These are phyloP conservation scores for Zizania latifolia DNA, from an alignment of 176 grass and related monocot species.

Conservation along the genomic window DNA sequence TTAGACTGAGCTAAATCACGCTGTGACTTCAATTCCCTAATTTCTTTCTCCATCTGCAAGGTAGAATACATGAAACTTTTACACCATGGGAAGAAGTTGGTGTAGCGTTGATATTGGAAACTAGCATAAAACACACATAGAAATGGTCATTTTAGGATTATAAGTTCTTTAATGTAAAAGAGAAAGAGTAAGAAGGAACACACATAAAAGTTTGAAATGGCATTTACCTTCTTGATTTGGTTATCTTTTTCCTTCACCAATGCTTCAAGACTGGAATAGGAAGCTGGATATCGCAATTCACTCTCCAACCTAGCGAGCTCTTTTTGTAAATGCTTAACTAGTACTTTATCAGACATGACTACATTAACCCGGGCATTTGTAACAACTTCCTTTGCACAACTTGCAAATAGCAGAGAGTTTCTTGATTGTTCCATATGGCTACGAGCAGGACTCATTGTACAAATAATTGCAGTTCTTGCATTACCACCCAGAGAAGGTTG, in stretches of 20 bases:
- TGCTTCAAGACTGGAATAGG: slow-evolving; percentile 57
- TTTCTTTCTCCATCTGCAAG: slow-evolving; percentile 92
- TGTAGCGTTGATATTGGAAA: background rate
- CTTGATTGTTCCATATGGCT: slow-evolving; percentile 79
- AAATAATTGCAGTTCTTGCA: slow-evolving; percentile 84
- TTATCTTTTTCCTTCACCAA: slow-evolving; percentile 74
- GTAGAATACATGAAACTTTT: slow-evolving; percentile 23
- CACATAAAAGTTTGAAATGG: background rate
- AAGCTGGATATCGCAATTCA: slow-evolving; percentile 58
- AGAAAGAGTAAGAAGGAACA: background rate
- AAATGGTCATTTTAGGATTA: background rate
- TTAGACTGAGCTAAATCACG: slow-evolving; percentile 70
- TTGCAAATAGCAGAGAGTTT: slow-evolving; percentile 74
- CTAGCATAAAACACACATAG: background rate
- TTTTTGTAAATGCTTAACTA: slow-evolving; percentile 79
- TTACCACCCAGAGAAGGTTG: slow-evolving; percentile 82
- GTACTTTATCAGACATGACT: slow-evolving; percentile 81
- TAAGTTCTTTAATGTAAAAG: background rate
- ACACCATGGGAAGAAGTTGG: background rate
- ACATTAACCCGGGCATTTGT: slow-evolving; percentile 87
- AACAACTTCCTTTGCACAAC: slow-evolving; percentile 86
- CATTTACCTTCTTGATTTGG: slow-evolving; percentile 69
- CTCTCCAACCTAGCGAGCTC: slow-evolving; percentile 80
- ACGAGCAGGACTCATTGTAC: slow-evolving; percentile 76
- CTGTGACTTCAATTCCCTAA: slow-evolving; percentile 77